Base-by-base conservation (phyloP, 257 asterid genomes). In the Sherardia arvensis region DNA sequence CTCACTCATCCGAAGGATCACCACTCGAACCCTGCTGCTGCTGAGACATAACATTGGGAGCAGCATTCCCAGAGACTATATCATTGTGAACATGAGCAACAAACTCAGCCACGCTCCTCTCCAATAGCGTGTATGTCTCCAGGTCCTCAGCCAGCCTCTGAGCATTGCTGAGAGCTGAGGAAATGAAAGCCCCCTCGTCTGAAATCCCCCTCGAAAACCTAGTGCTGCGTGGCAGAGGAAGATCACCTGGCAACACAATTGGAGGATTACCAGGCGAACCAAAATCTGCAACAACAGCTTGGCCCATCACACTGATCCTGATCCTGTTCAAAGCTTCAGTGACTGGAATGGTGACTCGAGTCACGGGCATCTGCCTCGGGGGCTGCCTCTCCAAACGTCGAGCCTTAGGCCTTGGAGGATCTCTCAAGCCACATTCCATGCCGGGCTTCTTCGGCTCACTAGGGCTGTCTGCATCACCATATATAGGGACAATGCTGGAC, bases 71-170 rank as follows among this genome's bases (percentile, higher is more conserved):
- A 66, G 66, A 65, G 68, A 61, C 54, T 54, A 77, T 64, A 77
- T 79, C 77, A 40, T 65, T 76, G 70, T 55, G 69, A 65, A 76
- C 80, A 60, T 63, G 66, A 5, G 85, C 55, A 32, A 76, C 59
- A 70, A 65, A 58, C 25, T 70, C 79, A 1, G 71, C 59, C 17
- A 66, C 78, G 21, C 66, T 66, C 65, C 82, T 77, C 34, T 69
- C 72, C 54, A 76, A 53, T 56, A 74, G 40, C 62, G 83, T 74
- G 68, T 76, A 84, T 15, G 88, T 77, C 72, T 85, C 95, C 61
- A 91, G 79, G 69, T 83, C 92, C 71, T 82, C 94, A 63, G 86
- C 87, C 17, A 86, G 73, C 75, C 92, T 84, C 62, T 83, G 92
- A 8, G 93, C 92, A 67, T 78, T 74, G 72, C 70, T 87, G 68